Evolutionary conservation across 345 rosid genomes (phyloP), one percentile per base, ranked within the genome.

Genomic region (Citrus medica): DNA sequence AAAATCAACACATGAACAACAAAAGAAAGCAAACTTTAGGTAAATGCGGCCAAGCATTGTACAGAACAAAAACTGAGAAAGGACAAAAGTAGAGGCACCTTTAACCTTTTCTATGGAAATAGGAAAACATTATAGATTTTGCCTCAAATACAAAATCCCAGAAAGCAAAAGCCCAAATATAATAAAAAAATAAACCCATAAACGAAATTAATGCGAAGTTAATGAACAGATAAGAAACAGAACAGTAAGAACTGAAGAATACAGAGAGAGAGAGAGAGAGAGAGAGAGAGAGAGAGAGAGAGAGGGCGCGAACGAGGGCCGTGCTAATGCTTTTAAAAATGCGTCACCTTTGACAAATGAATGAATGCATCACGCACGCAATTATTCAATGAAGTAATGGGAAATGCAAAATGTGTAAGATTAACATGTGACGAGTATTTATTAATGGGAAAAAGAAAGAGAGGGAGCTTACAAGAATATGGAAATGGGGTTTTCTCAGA

Each of bases 401-500:
- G 22, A 25, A 27, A 2, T 27, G 51, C 27, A 78, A 61, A 64
- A 32, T 67, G 14, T 64, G 27, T 58, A 42, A 37, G 80, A 75
- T 65, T 32, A 56, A 62, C 67, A 55, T 69, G 33, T 70, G 63
- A 16, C 80, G 79, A 78, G 56, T 59, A 66, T 75, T 69, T 72
- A 56, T 83, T 74, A 61, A 25, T 35, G 68, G 61, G 67, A 9
- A 9, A 12, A 46, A 24, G 28, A 38, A 25, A 74, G 22, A 19
- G 14, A 17, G 30, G 46, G 76, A 35, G 75, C 61, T 79, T 74
- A 82, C 82, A 77, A 63, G 79, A 63, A 73, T 70, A 73, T 70
- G 74, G 80, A 73, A 82, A 85, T 83, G 77, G 87, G 85, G 85
- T 83, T 81, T 75, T 88, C 80, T 79, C 55, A 56, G 67, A 81